These are phyloP conservation scores for Coemansia sp. DNA, from an alignment of 192 early-diverging fungal species.

Conservation along the genomic window DNA sequence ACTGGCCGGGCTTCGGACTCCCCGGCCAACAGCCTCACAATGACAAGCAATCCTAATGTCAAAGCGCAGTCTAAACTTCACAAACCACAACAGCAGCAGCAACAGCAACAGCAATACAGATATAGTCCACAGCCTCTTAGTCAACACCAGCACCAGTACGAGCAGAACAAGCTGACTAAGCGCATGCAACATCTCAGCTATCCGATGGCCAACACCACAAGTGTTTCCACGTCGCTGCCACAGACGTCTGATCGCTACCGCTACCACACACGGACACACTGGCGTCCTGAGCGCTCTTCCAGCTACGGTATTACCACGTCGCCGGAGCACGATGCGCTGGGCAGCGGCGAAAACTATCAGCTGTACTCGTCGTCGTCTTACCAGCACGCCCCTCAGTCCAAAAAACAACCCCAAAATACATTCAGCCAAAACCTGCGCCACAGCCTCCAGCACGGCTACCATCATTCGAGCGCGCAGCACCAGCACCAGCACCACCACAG, in stretches of 20 bases:
- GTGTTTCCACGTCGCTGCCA: neutral
- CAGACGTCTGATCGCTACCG: neutral
- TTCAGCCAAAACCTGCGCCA: neutral
- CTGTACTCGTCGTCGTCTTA: neutral
- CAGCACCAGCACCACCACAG: neutral
- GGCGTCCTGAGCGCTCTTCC: neutral
- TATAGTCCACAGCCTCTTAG: constrained; percentile 1
- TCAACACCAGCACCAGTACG: neutral
- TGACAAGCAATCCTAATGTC: neutral
- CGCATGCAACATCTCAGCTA: constrained; percentile 12
- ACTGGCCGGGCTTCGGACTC: neutral
- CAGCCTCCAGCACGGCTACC: neutral
- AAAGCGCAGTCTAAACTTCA: neutral
- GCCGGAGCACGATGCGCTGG: neutral
- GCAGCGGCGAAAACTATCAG: neutral
- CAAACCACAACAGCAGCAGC: constrained; percentile 6
- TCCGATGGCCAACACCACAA: constrained; percentile 5
- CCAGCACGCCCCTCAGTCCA: neutral
- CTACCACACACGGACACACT: neutral
- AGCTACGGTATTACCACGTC: neutral
- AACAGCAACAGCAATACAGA: constrained; percentile 4
- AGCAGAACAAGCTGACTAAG: constrained; percentile 5
- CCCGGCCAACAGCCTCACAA: neutral
- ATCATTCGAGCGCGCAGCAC: neutral
- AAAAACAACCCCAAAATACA: neutral